Evolutionary conservation across 345 rosid species (phyloP).

Genomic region (Bretschneidera sinensis): DNA sequence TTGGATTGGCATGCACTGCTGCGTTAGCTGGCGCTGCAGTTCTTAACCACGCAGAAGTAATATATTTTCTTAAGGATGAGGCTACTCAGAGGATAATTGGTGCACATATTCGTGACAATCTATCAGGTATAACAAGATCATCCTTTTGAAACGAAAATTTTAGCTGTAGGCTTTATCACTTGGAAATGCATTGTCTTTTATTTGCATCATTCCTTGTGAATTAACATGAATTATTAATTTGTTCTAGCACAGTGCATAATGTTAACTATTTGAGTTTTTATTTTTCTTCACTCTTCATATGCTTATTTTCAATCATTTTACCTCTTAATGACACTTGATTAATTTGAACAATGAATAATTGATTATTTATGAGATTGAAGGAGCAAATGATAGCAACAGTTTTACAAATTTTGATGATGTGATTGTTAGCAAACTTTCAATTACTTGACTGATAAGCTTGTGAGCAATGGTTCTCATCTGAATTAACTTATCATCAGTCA

Average conservation of each 20-base stretch:
- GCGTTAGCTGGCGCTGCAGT: constrained; percentile 93
- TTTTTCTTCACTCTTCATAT: background rate
- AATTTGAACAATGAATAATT: too few species aligned
- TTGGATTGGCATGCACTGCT: constrained; percentile 86
- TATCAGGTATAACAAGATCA: constrained; percentile 51
- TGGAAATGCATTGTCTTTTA: background rate
- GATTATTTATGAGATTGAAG: too few species aligned
- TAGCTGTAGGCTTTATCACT: background rate
- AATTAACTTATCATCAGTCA: background rate
- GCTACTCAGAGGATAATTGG: constrained; percentile 53
- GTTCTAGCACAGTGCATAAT: background rate
- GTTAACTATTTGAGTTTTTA: background rate
- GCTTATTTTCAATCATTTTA: too few species aligned
- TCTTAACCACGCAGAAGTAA: constrained; percentile 91
- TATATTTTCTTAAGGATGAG: constrained; percentile 71
- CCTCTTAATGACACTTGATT: background rate
- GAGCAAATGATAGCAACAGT: background rate
- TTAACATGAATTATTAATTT: background rate
- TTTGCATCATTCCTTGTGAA: too few species aligned
- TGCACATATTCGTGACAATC: constrained; percentile 80
- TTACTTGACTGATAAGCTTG: background rate
- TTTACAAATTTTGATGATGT: too few species aligned
- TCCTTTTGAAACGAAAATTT: background rate
- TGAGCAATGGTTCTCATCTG: background rate
- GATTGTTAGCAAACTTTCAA: too few species aligned